A percentile compares a stretch with the other conserved stretches of the same genome.
Evolutionary conservation across 2,329 filamentous ascomycete genomes (phyloP).

Genomic region (Aspergillus vadensis): DNA sequence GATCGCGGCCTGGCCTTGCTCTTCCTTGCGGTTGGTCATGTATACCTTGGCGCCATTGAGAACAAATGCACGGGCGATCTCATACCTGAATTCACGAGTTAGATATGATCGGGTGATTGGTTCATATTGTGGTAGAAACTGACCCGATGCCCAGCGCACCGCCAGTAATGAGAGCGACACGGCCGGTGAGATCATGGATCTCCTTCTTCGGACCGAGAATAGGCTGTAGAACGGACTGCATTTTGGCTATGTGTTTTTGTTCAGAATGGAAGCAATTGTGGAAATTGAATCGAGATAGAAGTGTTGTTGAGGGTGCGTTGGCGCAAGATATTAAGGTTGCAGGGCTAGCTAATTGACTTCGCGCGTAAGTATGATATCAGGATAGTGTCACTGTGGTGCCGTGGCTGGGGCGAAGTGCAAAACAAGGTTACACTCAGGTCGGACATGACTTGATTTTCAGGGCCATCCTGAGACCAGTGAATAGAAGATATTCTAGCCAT

Average conservation of each 20-base stretch:
- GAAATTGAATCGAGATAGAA: not conserved
- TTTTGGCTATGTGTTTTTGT: not conserved
- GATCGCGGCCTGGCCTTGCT: conserved; percentile 30
- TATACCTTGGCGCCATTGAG: conserved; percentile 19
- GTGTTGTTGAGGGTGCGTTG: not conserved
- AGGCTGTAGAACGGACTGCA: conserved; percentile 34
- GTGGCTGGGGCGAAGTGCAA: not conserved
- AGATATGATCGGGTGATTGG: not conserved
- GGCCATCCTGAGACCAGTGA: not conserved
- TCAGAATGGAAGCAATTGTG: too few species aligned
- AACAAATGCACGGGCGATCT: conserved; percentile 15
- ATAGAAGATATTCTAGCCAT: too few species aligned
- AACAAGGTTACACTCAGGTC: not conserved
- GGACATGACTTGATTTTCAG: not conserved
- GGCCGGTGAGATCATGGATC: conserved; percentile 38
- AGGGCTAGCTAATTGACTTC: not conserved
- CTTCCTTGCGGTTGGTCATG: conserved; percentile 17
- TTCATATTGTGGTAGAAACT: not conserved
- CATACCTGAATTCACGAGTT: not conserved
- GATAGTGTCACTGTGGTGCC: not conserved
- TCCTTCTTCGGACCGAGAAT: conserved; percentile 41
- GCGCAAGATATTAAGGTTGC: not conserved
- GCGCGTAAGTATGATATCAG: conserved; percentile 8
- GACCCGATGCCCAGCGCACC: conserved; percentile 45
- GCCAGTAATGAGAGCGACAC: conserved; percentile 43